A percentile compares a stretch with the other conserved stretches of the same genome.
phyloP scores from a whole-genome alignment of 2,329 filamentous ascomycete genomes.

The Tolypocladium amazonense region DNA sequence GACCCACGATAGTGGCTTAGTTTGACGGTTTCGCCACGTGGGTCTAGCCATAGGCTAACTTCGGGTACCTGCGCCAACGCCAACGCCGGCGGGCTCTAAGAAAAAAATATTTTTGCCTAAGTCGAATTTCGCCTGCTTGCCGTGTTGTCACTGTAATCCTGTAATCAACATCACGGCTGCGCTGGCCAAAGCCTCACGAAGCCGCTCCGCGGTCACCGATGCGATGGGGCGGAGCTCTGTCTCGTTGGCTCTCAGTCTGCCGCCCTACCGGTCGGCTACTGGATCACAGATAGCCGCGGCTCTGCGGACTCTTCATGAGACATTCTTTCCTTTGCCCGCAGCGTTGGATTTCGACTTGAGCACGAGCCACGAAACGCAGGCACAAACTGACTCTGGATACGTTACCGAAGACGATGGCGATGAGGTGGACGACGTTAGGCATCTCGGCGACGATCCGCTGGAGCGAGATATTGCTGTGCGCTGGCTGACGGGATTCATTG shows the following conservation, averaged over 20 bases:
- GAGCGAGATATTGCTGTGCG: background rate
- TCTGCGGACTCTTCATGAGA: background rate
- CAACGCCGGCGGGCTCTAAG: background rate
- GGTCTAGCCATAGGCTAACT: background rate
- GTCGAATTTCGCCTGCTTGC: background rate
- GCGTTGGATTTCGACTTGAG: background rate
- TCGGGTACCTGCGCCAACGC: background rate
- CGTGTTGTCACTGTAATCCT: no score
- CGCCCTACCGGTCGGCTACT: background rate
- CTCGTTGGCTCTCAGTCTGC: background rate
- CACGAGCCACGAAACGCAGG: background rate
- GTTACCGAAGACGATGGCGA: background rate
- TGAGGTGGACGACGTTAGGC: background rate
- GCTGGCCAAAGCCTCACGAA: background rate
- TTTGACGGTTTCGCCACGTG: background rate
- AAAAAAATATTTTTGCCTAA: background rate
- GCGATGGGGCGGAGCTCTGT: background rate
- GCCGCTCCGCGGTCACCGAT: background rate
- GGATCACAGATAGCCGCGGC: background rate
- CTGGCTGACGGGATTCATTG: background rate
- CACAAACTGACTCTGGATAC: background rate
- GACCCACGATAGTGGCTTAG: background rate
- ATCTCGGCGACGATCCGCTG: background rate
- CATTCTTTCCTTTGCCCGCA: background rate
- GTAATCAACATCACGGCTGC: background rate